These are phyloP conservation scores for Lentinula sp. DNA, from an alignment of 768 basidiomycete species.

Conservation along the genomic window DNA sequence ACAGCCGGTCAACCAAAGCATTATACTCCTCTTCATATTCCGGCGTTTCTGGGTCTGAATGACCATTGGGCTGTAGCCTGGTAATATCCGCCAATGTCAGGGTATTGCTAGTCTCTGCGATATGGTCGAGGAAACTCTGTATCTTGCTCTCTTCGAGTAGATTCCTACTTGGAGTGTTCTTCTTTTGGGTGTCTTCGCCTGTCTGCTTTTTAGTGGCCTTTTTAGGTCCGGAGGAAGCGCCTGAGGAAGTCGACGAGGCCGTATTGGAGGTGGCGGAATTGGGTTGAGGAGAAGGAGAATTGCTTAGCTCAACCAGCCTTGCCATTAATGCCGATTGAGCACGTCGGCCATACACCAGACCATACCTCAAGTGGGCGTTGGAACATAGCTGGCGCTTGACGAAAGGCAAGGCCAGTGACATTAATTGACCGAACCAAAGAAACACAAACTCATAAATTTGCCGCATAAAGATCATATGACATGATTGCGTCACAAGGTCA, in stretches of 20 bases:
- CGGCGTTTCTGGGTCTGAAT: constrained; percentile 31
- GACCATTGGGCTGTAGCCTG: constrained; percentile 37
- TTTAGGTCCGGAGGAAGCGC: not conserved
- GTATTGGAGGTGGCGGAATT: not conserved
- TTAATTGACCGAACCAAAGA: not conserved
- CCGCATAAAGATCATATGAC: not conserved
- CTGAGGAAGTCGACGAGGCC: not conserved
- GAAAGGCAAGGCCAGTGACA: constrained; percentile 3
- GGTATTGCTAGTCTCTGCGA: constrained; percentile 36
- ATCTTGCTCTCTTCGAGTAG: constrained; percentile 39
- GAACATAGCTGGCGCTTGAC: constrained; percentile 3
- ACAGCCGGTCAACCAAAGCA: constrained; percentile 44
- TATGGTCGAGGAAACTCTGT: constrained; percentile 49
- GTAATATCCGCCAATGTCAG: constrained; percentile 61
- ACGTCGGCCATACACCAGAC: not conserved
- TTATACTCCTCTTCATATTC: constrained; percentile 50
- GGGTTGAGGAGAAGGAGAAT: not conserved
- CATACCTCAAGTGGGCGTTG: not conserved
- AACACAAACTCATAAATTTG: not conserved
- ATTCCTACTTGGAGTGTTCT: constrained; percentile 13
- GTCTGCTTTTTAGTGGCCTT: not conserved
- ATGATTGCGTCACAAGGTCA: not conserved
- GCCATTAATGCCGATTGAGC: constrained; percentile 1
- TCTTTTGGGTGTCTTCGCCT: not conserved
- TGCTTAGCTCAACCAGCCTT: not conserved